Percentiles rank a stretch among this genome's conserved stretches.
Evolutionary conservation across 176 grass and related monocot genomes (phyloP).

Genomic region (Rhynchospora tenuis): DNA sequence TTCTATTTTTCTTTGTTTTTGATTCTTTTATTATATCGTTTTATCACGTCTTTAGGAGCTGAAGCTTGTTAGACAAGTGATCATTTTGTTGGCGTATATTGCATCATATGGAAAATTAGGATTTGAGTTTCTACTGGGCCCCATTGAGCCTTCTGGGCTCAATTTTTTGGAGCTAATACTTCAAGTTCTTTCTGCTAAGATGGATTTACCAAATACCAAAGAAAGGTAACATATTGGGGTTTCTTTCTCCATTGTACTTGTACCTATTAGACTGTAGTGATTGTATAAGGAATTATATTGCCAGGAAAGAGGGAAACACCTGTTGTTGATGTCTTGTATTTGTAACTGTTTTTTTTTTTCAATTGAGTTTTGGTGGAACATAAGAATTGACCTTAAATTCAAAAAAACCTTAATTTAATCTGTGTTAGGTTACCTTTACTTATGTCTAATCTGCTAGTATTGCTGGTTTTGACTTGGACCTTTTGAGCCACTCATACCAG

Average conservation of each 20-base stretch:
- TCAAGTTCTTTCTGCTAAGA: conserved; percentile 62
- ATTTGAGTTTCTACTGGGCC: conserved; percentile 64
- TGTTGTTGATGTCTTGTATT: not conserved
- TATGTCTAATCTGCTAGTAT: not conserved
- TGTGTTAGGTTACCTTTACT: not conserved
- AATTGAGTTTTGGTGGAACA: not conserved
- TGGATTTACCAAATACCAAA: conserved; percentile 47
- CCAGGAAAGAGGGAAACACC: not conserved
- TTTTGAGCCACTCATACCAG: not conserved
- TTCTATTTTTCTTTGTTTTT: conserved; percentile 15
- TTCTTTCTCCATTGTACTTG: not conserved
- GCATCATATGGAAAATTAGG: conserved; percentile 69
- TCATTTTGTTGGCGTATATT: conserved; percentile 77
- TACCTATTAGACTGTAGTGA: not conserved
- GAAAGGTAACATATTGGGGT: conserved; percentile 49
- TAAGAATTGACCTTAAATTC: not conserved
- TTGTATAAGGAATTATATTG: not conserved
- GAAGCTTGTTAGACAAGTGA: conserved; percentile 60
- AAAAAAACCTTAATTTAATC: not conserved
- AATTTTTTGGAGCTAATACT: conserved; percentile 72
- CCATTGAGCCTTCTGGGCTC: conserved; percentile 29
- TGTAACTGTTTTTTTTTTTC: not conserved
- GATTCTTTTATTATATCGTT: not conserved
- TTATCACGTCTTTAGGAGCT: conserved; percentile 52
- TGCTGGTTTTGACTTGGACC: not conserved